A percentile compares a stretch with the other conserved stretches of the same genome.
phyloP scores from a whole-genome alignment of 2,329 filamentous ascomycete species.

The Tolypocladium inflatum region DNA sequence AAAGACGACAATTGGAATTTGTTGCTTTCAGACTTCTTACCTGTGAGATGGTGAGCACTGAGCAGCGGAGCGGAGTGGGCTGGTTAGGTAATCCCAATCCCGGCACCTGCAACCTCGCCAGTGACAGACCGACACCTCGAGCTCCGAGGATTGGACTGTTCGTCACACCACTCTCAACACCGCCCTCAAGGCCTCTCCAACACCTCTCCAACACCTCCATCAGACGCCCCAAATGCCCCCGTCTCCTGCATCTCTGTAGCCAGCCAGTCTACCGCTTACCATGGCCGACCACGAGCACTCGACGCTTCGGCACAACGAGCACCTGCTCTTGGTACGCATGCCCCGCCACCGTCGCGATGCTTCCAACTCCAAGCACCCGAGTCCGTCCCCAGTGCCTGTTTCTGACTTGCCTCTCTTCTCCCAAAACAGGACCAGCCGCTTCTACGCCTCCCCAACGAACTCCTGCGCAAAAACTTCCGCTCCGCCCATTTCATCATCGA shows the following conservation, averaged over 20 bases:
- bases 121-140: not conserved
- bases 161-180: not conserved
- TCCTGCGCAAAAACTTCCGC: conserved; percentile 90
- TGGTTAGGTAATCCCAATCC: not conserved
- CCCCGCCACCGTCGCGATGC: not conserved
- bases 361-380: not conserved
- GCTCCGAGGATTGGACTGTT: not conserved
- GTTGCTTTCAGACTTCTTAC: not conserved
- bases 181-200: not conserved
- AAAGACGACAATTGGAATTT: not conserved
- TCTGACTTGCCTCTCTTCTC: not conserved
- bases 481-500: conserved; percentile 69
- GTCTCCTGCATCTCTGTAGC: not conserved
- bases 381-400: not conserved
- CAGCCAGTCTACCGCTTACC: not conserved
- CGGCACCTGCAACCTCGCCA: not conserved
- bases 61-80: not conserved
- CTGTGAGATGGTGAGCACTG: not conserved
- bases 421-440: conserved; percentile 74
- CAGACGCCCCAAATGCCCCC: not conserved
- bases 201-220: not conserved
- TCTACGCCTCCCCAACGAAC: conserved; percentile 83
- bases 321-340: conserved; percentile 60
- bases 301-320: conserved; percentile 64
- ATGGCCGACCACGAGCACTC: conserved; percentile 55